Base-by-base conservation (phyloP, 2,329 filamentous ascomycete genomes). In the Dryadomyces quercivorus region DNA sequence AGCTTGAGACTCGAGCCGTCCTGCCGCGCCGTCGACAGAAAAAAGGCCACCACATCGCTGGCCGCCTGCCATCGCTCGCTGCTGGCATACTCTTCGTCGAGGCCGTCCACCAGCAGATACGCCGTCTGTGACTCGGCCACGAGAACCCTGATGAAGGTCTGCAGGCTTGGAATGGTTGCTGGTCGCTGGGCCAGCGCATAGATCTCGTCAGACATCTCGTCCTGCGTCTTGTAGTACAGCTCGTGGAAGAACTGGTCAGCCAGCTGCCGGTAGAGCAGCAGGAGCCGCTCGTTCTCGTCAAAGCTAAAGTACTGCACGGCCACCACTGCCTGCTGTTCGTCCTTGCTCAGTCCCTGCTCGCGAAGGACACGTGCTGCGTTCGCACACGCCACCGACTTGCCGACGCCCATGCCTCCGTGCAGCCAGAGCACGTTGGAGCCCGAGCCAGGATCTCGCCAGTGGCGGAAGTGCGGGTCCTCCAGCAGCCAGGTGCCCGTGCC, bases 291-390 rank as follows among this genome's bases (percentile, higher is more conserved):
- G 31, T 36, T 40, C 36, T 53, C 51, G 31, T 53, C 51, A 10
- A 47, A 46, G 51, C 51, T 45, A 26, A 47, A 53, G 51, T 53
- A 53, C 43, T 53, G 45, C 26, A 45, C 43, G 4, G 44, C 43
- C 20, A 53, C 42, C 43, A 21, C 43, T 3, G 44, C 34, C 15
- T 46, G 51, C 43, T 47, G n/a, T n/a, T n/a, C n/a, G n/a, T n/a
- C n/a, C n/a, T n/a, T n/a, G n/a, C n/a, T n/a, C n/a, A n/a, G n/a
- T n/a, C n/a, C n/a, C n/a, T n/a, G 40, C 16, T 46, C 43, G 1
- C 34, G n/a, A 15, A 38, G 43, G 15, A 16, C 7, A 13, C 26
- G 26, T 4, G 45, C 40, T 5, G 43, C 51, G 26, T 53, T 36
- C 2, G 51, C 51, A 15, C 51, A 48, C 3, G 36, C 21, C n/a